Percentiles rank a stretch among this genome's conserved stretches.
phyloP scores from a whole-genome alignment of 2,329 filamentous ascomycete genomes.

The Chalaropsis thielavioides region DNA sequence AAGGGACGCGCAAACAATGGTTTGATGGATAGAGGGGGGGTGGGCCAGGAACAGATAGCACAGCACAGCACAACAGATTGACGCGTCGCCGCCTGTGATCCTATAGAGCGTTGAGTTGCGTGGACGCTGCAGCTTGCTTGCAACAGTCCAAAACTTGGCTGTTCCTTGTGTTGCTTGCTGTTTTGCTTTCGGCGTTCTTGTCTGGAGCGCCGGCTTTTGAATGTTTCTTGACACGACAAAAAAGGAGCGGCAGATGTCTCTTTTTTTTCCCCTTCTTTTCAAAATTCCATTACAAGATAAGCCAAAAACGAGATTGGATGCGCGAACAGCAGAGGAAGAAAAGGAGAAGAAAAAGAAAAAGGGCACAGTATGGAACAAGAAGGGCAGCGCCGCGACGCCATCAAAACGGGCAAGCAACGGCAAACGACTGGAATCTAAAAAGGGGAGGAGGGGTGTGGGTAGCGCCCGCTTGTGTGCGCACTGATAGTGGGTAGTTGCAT shows the following conservation, averaged over 20 bases:
- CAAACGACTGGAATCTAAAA: neutral
- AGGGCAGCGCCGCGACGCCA: neutral
- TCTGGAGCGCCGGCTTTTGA: neutral
- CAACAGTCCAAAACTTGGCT: neutral
- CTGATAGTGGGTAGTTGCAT: neutral
- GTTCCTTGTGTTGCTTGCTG: neutral
- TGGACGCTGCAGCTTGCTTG: too few relatives aligned
- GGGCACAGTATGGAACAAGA: too few relatives aligned
- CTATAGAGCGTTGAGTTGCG: too few relatives aligned
- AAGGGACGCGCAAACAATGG: slow-evolving; percentile 13
- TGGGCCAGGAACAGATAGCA: neutral
- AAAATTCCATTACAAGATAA: neutral
- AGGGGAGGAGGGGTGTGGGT: neutral
- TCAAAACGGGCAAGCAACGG: neutral
- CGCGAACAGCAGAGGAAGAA: too few relatives aligned
- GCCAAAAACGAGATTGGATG: neutral
- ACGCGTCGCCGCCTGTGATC: neutral
- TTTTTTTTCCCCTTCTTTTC: neutral
- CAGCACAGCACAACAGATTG: neutral
- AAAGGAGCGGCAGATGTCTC: neutral
- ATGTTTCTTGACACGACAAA: neutral
- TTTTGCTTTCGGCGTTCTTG: neutral
- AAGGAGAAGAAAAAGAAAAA: too few relatives aligned
- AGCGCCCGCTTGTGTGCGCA: neutral
- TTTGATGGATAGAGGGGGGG: slow-evolving; percentile 1